Base-by-base conservation (phyloP, 768 basidiomycete genomes). In the Naganishia vishniacii region DNA sequence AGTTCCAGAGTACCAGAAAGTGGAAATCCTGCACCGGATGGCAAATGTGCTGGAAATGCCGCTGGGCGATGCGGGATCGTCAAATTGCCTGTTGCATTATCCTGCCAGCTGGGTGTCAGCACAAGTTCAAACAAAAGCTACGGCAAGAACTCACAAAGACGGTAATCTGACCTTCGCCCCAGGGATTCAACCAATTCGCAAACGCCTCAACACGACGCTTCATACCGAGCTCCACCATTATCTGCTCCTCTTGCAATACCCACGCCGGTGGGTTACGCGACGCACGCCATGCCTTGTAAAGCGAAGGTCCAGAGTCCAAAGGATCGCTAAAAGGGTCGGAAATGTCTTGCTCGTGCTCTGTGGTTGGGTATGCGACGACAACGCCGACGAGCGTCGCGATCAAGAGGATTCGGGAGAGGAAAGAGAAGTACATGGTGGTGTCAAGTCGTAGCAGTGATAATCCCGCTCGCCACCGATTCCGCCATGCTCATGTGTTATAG, bases 1-100 rank as follows among this genome's bases (percentile, higher is more conserved):
- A 26, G 37, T 31, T 29, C 15, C 4, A 67, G 37, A 3, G 46
- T 53, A 2, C 65, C 65, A 15, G 25, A 11, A n/a, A 63, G 8
- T 12, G 65, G 65, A 23, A 58, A 63, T 3, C 41, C 18, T 12
- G 46, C 29, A 9, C 29, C 42, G 15, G 48, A 34, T 0, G 63
- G 32, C 4, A 75, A 53, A 23, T 69, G 62, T 0, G 67, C 47
- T 6, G 76, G 76, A 67, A 74, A 77, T 0, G 76, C 72, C 25
- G 74, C 68, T 0, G 74, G 74, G 46, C 76, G 70, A 61, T 77
- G 76, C 0, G 73, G 71, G 8, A 74, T 62, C 1, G 72, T 71
- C 9, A 74, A 13, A 53, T 77, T 77, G 25, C 49, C 26, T 5
- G 53, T 23, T 28, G 45, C 25, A 18, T 66, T 37, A 42, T 61